Percentiles rank a stretch among this genome's conserved stretches.
Conservation (phyloP, 768 basidiomycete genomes). For the Tremella fuciformis region DNA sequence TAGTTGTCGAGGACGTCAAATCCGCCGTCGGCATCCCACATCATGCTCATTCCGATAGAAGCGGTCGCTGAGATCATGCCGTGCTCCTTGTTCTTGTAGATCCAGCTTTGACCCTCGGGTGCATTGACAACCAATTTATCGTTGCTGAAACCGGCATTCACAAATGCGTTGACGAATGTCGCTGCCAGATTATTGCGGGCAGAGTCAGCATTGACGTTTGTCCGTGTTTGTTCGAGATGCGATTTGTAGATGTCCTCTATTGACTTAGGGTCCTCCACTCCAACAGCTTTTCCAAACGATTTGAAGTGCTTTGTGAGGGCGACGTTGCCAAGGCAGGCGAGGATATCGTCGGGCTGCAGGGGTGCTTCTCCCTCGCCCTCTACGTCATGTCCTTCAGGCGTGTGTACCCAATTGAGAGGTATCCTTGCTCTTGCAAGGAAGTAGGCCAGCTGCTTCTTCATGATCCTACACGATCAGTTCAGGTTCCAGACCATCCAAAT, state of each 20-base stretch:
- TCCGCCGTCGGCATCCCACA: constrained; percentile 96
- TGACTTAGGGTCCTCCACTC: constrained; percentile 81
- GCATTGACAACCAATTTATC: constrained; percentile 98
- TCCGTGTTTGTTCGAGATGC: constrained; percentile 86
- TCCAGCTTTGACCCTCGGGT: constrained; percentile 94
- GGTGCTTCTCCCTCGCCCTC: constrained; percentile 60
- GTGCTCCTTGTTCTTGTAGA: constrained; percentile 99
- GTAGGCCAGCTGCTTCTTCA: constrained; percentile 94
- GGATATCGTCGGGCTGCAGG: constrained; percentile 73
- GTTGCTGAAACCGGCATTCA: constrained; percentile 97
- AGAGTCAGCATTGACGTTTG: constrained; percentile 78
- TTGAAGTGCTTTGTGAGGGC: constrained; percentile 79
- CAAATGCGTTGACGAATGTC: constrained; percentile 97
- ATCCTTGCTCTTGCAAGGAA: constrained; percentile 88
- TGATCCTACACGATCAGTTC: constrained; percentile 58
- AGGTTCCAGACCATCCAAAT: not conserved
- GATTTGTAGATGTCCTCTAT: constrained; percentile 97
- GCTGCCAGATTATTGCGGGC: constrained; percentile 91
- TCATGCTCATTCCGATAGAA: constrained; percentile 81
- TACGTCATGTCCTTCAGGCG: constrained; percentile 57
- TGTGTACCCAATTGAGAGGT: constrained; percentile 82
- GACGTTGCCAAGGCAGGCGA: constrained; percentile 81
- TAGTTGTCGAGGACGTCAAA: constrained; percentile 95
- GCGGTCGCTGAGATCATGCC: constrained; percentile 99
- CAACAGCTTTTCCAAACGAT: constrained; percentile 89